Percentiles rank a stretch among this genome's conserved stretches.
These are phyloP conservation scores for Termitomyces sp. DNA, from an alignment of 768 basidiomycete genomes.

Conservation along the genomic window DNA sequence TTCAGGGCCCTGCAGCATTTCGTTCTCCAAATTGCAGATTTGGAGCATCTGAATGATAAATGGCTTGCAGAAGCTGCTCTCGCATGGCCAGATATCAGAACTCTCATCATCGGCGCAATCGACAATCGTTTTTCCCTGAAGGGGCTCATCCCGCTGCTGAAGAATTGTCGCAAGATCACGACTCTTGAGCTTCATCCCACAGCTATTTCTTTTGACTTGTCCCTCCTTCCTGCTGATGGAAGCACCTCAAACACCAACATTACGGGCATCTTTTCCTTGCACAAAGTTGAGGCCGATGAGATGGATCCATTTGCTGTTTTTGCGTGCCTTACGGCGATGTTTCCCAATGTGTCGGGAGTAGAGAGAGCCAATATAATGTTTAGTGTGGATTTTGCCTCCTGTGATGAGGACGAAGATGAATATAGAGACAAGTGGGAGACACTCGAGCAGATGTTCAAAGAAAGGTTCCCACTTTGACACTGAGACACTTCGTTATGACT, in stretches of 20 bases:
- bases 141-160: conserved; percentile 1
- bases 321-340: conserved; percentile 3
- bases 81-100: conserved; percentile 1
- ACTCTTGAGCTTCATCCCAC: conserved; percentile 1
- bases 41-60: neutral
- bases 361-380: neutral
- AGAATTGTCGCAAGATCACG: conserved; percentile 3
- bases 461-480: neutral
- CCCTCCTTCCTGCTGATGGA: conserved; percentile 2
- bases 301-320: conserved; percentile 1
- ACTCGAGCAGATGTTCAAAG: neutral
- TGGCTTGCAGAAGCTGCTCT: conserved; percentile 6
- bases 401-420: too few relatives aligned
- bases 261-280: neutral
- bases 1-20: conserved; percentile 1
- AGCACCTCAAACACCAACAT: neutral
- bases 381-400: too few relatives aligned
- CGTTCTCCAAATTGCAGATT: neutral
- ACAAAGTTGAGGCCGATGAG: neutral
- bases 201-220: neutral
- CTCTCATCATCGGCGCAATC: neutral
- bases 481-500: too few relatives aligned
- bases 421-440: too few relatives aligned
- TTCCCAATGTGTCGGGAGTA: conserved; percentile 1
- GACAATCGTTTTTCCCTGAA: neutral